Evolutionary conservation across 495 filamentous ascomycete species (phyloP), one percentile per base, ranked within the genome.

Genomic region (Hypoxylon crocopeplum): DNA sequence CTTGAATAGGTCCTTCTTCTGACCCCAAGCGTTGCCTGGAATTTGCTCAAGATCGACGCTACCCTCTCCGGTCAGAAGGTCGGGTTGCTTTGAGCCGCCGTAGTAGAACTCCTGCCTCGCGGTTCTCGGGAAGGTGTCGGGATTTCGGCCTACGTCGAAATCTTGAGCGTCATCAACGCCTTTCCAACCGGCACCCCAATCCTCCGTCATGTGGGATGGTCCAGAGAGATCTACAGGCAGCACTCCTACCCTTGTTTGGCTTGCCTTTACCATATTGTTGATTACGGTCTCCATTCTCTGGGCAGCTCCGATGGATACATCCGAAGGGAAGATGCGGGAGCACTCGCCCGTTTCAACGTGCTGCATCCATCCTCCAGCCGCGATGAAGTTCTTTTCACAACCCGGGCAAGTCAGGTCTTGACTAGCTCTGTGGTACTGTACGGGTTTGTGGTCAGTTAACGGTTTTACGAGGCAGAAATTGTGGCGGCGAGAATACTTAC

Each of bases 401-500:
- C 71, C 74, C 2, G 71, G 71, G 42, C 72, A 77, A 3, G 24
- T 42, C 12, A 75, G 48, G 13, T 64, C 45, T 32, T 71, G 68
- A 12, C 54, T 47, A 2, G 38, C 48, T 10, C 46, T 57, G 47
- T 75, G 74, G 12, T n/a, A n/a, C n/a, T n/a, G n/a, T n/a, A n/a
- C n/a, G n/a, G n/a, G n/a, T n/a, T n/a, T n/a, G n/a, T n/a, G n/a
- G n/a, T n/a, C n/a, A n/a, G n/a, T n/a, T n/a, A n/a, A n/a, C n/a
- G n/a, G n/a, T n/a, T 5, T 34, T 34, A 34, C 13, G 5, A 5
- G 7, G 6, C 32, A 7, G 12, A 7, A 34, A 34, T 34, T 34
- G 32, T n/a, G n/a, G n/a, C n/a, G n/a, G n/a, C n/a, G n/a, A n/a
- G n/a, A n/a, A n/a, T n/a, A n/a, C n/a, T n/a, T n/a, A n/a, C n/a